Percentiles rank a stretch among this genome's conserved stretches.
Conservation (phyloP, 2,329 filamentous ascomycete genomes). For the Cladosporium sp. region DNA sequence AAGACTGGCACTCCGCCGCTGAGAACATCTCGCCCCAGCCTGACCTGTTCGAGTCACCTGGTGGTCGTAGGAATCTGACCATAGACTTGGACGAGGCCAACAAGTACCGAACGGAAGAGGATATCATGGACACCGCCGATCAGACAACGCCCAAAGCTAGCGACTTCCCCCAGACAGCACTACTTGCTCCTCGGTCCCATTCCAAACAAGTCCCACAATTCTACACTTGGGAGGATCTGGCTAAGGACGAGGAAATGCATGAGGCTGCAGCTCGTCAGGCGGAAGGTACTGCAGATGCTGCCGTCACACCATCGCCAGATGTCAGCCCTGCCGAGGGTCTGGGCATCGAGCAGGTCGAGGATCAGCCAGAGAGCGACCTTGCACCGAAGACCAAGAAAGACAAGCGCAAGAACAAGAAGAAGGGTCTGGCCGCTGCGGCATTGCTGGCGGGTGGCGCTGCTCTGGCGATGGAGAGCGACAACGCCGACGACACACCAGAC, state of each 20-base stretch:
- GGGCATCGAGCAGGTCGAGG: neutral
- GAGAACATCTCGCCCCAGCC: slow-evolving; percentile 28
- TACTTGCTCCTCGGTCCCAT: slow-evolving; percentile 10
- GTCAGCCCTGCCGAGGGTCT: neutral
- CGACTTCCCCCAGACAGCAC: slow-evolving; percentile 36
- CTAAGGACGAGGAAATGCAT: slow-evolving; percentile 21
- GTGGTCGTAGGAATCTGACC: slow-evolving; percentile 15
- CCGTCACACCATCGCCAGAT: neutral
- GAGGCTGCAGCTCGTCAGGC: slow-evolving; percentile 7
- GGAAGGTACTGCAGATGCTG: neutral
- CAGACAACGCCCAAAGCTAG: slow-evolving; percentile 66
- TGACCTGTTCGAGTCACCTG: slow-evolving; percentile 3
- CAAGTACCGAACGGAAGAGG: slow-evolving; percentile 27
- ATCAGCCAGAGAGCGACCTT: neutral
- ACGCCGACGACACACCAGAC: neutral
- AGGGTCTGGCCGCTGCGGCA: slow-evolving; percentile 23
- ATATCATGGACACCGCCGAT: slow-evolving; percentile 55
- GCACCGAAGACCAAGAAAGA: slow-evolving; percentile 28
- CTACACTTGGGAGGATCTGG: slow-evolving; percentile 36
- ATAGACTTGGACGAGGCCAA: slow-evolving; percentile 25
- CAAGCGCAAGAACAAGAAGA: slow-evolving; percentile 17
- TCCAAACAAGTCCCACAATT: slow-evolving; percentile 30
- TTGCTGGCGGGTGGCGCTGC: slow-evolving; percentile 26
- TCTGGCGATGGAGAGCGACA: slow-evolving; percentile 10
- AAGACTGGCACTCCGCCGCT: slow-evolving; percentile 43